These are phyloP conservation scores for Aspergillus novofumigatus DNA, from an alignment of 2,329 filamentous ascomycete genomes.

Conservation along the genomic window DNA sequence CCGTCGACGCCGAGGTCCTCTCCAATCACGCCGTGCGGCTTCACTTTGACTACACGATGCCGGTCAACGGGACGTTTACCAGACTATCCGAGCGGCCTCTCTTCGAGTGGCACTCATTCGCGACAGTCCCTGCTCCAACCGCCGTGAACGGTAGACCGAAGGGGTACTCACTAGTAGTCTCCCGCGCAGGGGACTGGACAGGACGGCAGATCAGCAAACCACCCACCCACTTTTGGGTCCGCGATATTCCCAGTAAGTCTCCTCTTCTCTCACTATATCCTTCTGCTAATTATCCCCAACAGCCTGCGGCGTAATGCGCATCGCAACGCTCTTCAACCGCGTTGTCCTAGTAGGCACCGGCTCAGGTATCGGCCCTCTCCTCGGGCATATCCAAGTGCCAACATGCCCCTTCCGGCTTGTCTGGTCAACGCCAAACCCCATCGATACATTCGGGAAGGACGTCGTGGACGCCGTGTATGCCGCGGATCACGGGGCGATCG, in stretches of 20 bases:
- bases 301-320: slow-evolving; percentile 32
- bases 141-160: neutral
- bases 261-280: neutral
- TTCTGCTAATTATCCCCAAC: neutral
- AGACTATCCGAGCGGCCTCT: slow-evolving; percentile 17
- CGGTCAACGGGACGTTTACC: slow-evolving; percentile 14
- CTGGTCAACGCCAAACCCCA: slow-evolving; percentile 34
- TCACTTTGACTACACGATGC: slow-evolving; percentile 18
- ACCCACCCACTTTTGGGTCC: slow-evolving; percentile 15
- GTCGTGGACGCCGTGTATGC: slow-evolving; percentile 29
- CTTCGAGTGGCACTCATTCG: slow-evolving; percentile 22
- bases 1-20: slow-evolving; percentile 18
- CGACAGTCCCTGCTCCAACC: slow-evolving; percentile 13
- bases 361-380: slow-evolving; percentile 37
- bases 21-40: slow-evolving; percentile 21
- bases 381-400: slow-evolving; percentile 28
- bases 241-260: slow-evolving; percentile 14
- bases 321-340: slow-evolving; percentile 31
- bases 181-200: slow-evolving; percentile 22
- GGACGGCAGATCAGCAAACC: slow-evolving; percentile 16
- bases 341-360: slow-evolving; percentile 39
- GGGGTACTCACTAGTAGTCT: slow-evolving; percentile 12
- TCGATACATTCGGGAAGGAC: slow-evolving; percentile 29
- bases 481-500: slow-evolving; percentile 31
- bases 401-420: slow-evolving; percentile 24